These are phyloP conservation scores for Russula compacta DNA, from an alignment of 768 basidiomycete genomes.

Conservation along the genomic window DNA sequence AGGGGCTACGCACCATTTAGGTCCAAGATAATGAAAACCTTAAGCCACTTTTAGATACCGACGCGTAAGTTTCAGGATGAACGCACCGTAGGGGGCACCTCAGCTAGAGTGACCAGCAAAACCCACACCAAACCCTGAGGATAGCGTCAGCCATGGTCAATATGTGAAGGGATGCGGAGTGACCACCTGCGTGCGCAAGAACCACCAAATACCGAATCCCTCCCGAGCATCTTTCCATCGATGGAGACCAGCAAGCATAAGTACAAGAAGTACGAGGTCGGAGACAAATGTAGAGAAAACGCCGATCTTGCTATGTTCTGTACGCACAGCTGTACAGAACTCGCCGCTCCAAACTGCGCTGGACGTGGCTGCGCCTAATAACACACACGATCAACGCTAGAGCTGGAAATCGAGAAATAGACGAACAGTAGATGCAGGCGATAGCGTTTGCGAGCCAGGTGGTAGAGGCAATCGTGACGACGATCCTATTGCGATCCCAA, in stretches of 20 bases:
- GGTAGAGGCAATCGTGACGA: not conserved
- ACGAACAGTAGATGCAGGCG: not conserved
- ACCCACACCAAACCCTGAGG: conserved; percentile 6
- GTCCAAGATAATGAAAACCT: conserved; percentile 13
- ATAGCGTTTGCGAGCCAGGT: not conserved
- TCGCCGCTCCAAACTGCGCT: not conserved
- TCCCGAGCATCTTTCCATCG: not conserved
- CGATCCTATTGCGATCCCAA: conserved; percentile 3
- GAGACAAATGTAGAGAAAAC: conserved; percentile 1
- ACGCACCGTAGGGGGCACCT: conserved; percentile 10
- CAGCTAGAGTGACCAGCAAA: conserved; percentile 4
- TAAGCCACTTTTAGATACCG: not conserved
- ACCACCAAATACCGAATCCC: not conserved
- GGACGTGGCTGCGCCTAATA: not conserved
- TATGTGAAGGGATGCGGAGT: not conserved
- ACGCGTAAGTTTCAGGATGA: not conserved
- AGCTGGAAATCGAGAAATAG: not conserved
- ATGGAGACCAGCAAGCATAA: conserved; percentile 9
- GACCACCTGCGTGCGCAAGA: conserved; percentile 5
- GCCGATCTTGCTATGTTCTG: not conserved
- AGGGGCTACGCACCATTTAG: conserved; percentile 8
- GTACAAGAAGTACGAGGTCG: conserved; percentile 9
- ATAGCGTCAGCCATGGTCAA: not conserved
- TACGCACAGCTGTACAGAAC: not conserved
- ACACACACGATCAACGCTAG: not conserved